These are phyloP conservation scores for Aspergillus proliferans DNA, from an alignment of 2,329 filamentous ascomycete species.

Conservation along the genomic window DNA sequence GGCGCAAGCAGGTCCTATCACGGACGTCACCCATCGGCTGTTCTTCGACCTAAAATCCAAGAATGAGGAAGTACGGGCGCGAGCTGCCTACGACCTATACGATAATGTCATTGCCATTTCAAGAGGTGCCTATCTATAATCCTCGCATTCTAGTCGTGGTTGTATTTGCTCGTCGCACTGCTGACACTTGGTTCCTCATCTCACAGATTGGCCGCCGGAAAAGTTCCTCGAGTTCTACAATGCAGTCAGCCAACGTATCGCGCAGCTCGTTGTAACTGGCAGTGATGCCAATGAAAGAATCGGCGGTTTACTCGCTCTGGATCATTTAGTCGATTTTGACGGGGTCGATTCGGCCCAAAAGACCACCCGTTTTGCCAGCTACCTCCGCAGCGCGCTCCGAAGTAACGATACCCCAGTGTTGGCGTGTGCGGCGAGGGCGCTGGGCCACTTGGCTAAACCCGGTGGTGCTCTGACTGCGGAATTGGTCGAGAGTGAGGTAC, in stretches of 20 bases:
- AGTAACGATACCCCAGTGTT: slow-evolving; percentile 89
- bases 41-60: slow-evolving; percentile 55
- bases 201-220: slow-evolving; percentile 68
- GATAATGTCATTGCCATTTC: slow-evolving; percentile 42
- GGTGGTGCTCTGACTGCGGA: slow-evolving; percentile 92
- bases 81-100: slow-evolving; percentile 44
- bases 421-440: slow-evolving; percentile 78
- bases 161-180: background rate
- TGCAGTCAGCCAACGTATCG: slow-evolving; percentile 60
- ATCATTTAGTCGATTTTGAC: slow-evolving; percentile 91
- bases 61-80: slow-evolving; percentile 44
- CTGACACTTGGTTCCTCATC: background rate
- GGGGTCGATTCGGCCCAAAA: slow-evolving; percentile 89
- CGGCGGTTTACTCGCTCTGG: slow-evolving; percentile 85
- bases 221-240: slow-evolving; percentile 69
- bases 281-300: slow-evolving; percentile 82
- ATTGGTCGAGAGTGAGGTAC: slow-evolving; percentile 92
- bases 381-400: slow-evolving; percentile 77
- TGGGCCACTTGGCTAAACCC: slow-evolving; percentile 85
- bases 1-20: slow-evolving; percentile 42
- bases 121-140: slow-evolving; percentile 31
- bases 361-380: slow-evolving; percentile 88
- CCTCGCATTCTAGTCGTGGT: background rate
- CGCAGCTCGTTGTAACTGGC: slow-evolving; percentile 72
- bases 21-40: slow-evolving; percentile 49